Evolutionary conservation across 306 rosid genomes (phyloP).

Genomic region (Luffa aegyptiaca): DNA sequence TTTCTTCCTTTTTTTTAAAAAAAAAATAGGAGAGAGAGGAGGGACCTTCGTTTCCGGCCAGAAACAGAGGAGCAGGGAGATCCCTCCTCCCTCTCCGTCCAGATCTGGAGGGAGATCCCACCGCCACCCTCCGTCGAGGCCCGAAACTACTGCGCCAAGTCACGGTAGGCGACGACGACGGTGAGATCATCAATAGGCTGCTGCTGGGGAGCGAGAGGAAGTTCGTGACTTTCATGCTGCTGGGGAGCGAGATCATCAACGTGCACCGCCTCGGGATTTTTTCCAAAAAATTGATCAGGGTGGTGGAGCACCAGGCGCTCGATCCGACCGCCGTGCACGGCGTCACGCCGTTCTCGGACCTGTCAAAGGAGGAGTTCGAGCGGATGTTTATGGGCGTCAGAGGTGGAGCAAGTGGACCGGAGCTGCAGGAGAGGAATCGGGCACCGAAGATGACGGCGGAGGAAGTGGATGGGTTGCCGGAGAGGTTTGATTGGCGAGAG

Average conservation of each 20-base stretch:
- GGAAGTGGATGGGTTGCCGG: constrained; percentile 51
- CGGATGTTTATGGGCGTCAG: constrained; percentile 40
- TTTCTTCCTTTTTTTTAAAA: no score
- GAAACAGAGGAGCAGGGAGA: no score
- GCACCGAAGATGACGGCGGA: constrained; percentile 13
- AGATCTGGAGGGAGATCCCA: no score
- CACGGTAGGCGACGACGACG: no score
- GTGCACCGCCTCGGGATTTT: constrained; percentile 63
- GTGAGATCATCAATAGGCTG: background rate
- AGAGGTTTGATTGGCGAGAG: constrained; percentile 77
- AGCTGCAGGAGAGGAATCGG: background rate
- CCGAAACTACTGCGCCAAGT: background rate
- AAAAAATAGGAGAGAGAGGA: no score
- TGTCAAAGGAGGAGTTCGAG: constrained; percentile 59
- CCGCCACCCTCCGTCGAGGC: background rate
- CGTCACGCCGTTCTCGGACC: constrained; percentile 71
- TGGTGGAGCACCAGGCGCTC: constrained; percentile 60
- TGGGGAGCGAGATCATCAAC: constrained; percentile 57
- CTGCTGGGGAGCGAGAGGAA: constrained; percentile 31
- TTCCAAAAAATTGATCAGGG: constrained; percentile 47
- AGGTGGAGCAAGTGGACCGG: constrained; percentile 14
- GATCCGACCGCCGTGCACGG: constrained; percentile 88
- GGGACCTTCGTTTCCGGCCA: no score
- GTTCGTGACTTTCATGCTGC: constrained; percentile 53
- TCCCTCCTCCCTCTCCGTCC: no score